Percentiles rank a stretch among this genome's conserved stretches.
Conservation (phyloP, 2,329 filamentous ascomycete genomes). For the Atkinsonella texensis region DNA sequence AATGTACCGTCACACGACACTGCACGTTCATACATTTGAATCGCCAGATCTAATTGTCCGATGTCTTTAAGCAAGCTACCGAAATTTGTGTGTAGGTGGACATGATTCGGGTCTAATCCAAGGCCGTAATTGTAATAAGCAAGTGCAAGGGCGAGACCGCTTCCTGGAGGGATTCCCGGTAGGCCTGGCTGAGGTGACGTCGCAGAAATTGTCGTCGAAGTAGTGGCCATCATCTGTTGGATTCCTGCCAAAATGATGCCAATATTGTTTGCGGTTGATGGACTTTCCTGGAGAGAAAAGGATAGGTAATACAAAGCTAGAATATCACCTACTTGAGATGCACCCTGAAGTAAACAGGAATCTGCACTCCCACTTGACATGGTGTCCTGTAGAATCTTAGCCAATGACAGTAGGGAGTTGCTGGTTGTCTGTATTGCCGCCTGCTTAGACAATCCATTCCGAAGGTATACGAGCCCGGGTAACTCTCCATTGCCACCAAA, state of each 20-base stretch:
- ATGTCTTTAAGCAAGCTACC: conserved; percentile 94
- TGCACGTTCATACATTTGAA: conserved; percentile 94
- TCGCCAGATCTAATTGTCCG: conserved; percentile 80
- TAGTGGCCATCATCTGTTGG: conserved; percentile 48
- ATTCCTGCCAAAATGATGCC: conserved; percentile 93
- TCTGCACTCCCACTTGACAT: conserved; percentile 63
- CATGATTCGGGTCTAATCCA: conserved; percentile 74
- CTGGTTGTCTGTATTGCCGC: conserved; percentile 87
- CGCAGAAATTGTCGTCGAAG: conserved; percentile 10
- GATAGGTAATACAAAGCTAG: conserved; percentile 92
- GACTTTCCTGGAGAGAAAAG: conserved; percentile 84
- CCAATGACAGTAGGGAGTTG: conserved; percentile 85
- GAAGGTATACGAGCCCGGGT: conserved; percentile 64
- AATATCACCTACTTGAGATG: conserved; percentile 79
- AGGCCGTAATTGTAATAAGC: conserved; percentile 94
- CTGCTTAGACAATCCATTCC: conserved; percentile 58
- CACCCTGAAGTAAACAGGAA: conserved; percentile 43
- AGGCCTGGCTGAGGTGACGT: conserved; percentile 31
- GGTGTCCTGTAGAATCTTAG: conserved; percentile 95
- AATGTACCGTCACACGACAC: conserved; percentile 89
- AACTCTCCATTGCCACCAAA: conserved; percentile 66
- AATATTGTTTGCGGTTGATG: conserved; percentile 96
- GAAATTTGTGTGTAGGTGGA: conserved; percentile 92
- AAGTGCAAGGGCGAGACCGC: conserved; percentile 75
- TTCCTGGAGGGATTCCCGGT: conserved; percentile 73